phyloP scores from a whole-genome alignment of 306 rosid genomes.

The Malus sieversii region DNA sequence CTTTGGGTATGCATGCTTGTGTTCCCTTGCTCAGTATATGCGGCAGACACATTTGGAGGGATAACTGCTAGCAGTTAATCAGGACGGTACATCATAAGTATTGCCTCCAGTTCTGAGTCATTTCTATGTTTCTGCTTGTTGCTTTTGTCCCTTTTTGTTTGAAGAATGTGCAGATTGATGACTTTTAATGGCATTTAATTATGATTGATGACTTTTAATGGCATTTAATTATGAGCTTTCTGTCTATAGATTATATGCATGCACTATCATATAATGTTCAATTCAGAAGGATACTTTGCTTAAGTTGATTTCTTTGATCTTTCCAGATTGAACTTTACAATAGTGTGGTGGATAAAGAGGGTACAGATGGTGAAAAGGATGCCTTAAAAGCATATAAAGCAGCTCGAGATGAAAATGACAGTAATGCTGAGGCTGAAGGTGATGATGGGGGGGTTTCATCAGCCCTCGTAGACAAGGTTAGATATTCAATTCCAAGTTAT shows the following conservation, averaged over 20 bases:
- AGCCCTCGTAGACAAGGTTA: constrained; percentile 72
- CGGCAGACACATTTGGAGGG: not conserved
- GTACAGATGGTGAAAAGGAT: constrained; percentile 55
- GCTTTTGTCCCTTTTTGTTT: not conserved
- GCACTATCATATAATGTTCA: not conserved
- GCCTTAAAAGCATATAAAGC: constrained; percentile 82
- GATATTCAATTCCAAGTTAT: constrained; percentile 6
- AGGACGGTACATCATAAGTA: not conserved
- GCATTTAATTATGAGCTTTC: not conserved
- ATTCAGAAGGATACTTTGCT: not conserved
- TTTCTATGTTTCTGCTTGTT: not conserved
- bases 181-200: not conserved
- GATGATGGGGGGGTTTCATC: constrained; percentile 69
- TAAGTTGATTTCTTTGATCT: constrained; percentile 13
- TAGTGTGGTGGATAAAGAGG: constrained; percentile 75
- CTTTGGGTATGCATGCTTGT: not conserved
- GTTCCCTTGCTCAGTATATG: not conserved
- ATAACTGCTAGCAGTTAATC: not conserved
- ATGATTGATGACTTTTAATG: not conserved
- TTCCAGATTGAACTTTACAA: constrained; percentile 86
- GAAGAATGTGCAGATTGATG: not conserved
- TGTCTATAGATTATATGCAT: not conserved
- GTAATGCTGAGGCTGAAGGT: constrained; percentile 35
- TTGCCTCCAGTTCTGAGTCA: not conserved
- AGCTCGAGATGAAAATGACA: constrained; percentile 63